Evolutionary conservation across 371 early-diverging fungal species (phyloP), one percentile per base, ranked within the genome.

Genomic region (Furculomyces boomerangus): DNA sequence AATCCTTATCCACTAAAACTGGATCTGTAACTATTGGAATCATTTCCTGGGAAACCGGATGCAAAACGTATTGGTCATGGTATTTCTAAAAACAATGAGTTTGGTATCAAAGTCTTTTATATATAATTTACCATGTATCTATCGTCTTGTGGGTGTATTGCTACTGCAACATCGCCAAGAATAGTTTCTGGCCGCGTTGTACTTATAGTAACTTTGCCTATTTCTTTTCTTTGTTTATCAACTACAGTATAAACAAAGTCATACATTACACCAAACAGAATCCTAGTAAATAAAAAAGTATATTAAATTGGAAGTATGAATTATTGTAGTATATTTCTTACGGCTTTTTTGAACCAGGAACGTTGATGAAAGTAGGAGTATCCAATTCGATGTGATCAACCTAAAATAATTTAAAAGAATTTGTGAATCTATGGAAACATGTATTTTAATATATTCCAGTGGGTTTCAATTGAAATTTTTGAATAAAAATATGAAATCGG

Each of bases 101-200:
- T 35, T 52, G 10, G 10, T 44, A 29, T 25, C 29, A 41, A 60
- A 43, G 18, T 46, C 27, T 26, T 2, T 30, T 22, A 20, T 22
- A 18, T 16, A n/a, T 3, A 18, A 54, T 53, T 43, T 62, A 74
- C 73, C 72, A 68, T 77, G 67, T 93, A 96, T 58, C 98, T 74
- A 24, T 59, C 55, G 68, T 98, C 98, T 0, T 78, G 65, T 7
- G 96, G 96, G 66, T 97, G 86, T 39, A 95, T 81, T 45, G 96
- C 97, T 27, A 99, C 75, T 2, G 98, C 99, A 32, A 84, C 88
- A 71, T 99, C 99, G 47, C 98, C 99, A 14, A 98, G 76, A 84
- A 99, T 96, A 2, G 99, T 99, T 62, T 99, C 99, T 40, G 97
- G 84, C 60, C 99, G 86, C 1, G 99, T 99, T 14, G 99, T 99